A percentile compares a stretch with the other conserved stretches of the same genome.
Evolutionary conservation across 2,329 filamentous ascomycete species (phyloP).

Genomic region (Bipolaris oryzae): DNA sequence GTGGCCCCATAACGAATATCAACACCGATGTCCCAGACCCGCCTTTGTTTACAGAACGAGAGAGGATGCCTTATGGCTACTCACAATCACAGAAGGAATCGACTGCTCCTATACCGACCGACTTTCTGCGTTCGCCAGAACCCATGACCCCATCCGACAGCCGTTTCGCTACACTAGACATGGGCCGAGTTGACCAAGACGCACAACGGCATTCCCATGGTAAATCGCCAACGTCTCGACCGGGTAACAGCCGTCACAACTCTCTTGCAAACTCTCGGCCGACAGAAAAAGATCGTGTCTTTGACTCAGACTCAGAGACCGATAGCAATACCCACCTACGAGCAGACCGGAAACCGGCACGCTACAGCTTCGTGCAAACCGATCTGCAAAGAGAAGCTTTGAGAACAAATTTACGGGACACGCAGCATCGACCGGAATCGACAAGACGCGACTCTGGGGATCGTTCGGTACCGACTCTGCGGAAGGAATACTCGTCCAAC

Average conservation of each 20-base stretch:
- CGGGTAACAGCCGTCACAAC: slow-evolving; percentile 36
- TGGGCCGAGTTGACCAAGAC: slow-evolving; percentile 22
- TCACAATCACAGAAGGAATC: slow-evolving; percentile 46
- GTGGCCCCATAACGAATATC: slow-evolving; percentile 42
- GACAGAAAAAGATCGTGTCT: slow-evolving; percentile 32
- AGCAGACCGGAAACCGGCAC: slow-evolving; percentile 42
- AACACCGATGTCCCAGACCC: slow-evolving; percentile 47
- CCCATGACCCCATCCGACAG: slow-evolving; percentile 49
- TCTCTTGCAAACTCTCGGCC: slow-evolving; percentile 27
- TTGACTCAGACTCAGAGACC: slow-evolving; percentile 41
- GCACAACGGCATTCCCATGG: slow-evolving; percentile 28
- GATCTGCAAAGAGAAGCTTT: slow-evolving; percentile 45
- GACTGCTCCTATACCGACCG: slow-evolving; percentile 45
- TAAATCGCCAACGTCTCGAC: slow-evolving; percentile 34
- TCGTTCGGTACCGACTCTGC: slow-evolving; percentile 19
- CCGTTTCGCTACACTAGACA: slow-evolving; percentile 35
- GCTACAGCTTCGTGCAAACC: slow-evolving; percentile 50
- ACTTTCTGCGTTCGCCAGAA: slow-evolving; percentile 58
- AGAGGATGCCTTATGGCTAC: slow-evolving; percentile 55
- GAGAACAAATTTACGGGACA: slow-evolving; percentile 33
- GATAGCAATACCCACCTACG: slow-evolving; percentile 37
- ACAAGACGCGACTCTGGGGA: slow-evolving; percentile 25
- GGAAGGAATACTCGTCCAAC: slow-evolving; percentile 28
- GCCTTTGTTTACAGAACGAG: slow-evolving; percentile 50
- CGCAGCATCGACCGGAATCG: slow-evolving; percentile 22